phyloP scores from a whole-genome alignment of 2,329 filamentous ascomycete genomes.

The Clonostachys solani region DNA sequence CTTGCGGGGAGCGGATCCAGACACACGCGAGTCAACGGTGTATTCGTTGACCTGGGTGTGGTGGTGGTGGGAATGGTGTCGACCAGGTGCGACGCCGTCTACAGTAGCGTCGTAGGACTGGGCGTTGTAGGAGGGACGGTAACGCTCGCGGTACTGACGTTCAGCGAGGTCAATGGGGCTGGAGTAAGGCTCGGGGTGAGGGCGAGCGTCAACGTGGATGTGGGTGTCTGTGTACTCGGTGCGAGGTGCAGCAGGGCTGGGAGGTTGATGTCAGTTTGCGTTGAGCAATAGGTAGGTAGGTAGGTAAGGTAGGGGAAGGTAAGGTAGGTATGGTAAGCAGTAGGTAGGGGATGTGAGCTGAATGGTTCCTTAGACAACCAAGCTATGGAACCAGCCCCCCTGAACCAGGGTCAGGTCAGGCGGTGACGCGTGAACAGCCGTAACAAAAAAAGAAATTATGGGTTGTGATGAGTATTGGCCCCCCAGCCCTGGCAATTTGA shows the following conservation, averaged over 20 bases:
- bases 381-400: neutral
- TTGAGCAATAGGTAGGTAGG: no score
- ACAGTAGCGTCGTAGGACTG: constrained; percentile 26
- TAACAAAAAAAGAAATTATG: no score
- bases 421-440: constrained; percentile 1
- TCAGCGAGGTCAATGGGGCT: constrained; percentile 59
- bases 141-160: constrained; percentile 61
- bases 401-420: constrained; percentile 1
- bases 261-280: constrained; percentile 2
- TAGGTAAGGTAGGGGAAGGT: constrained; percentile 6
- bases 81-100: constrained; percentile 8
- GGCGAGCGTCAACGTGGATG: constrained; percentile 56
- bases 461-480: no score
- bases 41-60: constrained; percentile 22
- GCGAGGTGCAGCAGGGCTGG: constrained; percentile 21
- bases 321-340: constrained; percentile 13
- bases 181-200: constrained; percentile 23
- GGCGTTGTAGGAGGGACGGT: constrained; percentile 44
- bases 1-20: constrained; percentile 39
- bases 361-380: constrained; percentile 15
- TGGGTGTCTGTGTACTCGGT: constrained; percentile 57
- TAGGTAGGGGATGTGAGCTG: neutral
- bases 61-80: constrained; percentile 15
- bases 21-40: constrained; percentile 31
- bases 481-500: no score